Base-by-base conservation (phyloP, 768 basidiomycete species). In the Suillus fuscotomentosus region DNA sequence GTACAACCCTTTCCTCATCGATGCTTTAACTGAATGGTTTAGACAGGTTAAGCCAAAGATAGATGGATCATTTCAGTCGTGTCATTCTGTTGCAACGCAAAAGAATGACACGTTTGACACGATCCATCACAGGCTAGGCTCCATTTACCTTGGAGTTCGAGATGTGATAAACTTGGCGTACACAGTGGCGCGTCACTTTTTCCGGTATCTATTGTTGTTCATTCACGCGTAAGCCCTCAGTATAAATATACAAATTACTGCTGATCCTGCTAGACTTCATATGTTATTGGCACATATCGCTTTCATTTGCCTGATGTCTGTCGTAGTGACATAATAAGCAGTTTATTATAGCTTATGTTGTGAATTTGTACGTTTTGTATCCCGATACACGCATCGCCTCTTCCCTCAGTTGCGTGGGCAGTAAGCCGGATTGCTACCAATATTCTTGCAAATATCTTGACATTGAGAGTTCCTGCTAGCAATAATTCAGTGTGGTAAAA, bases 341-440 rank as follows among this genome's bases (percentile, higher is more conserved):
- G 62, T 63, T 60, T 60, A 41, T 57, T 36, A 63, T 63, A 39
- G 62, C 57, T 20, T 63, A 63, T 42, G 14, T 39, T 36, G 62
- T 63, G 17, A 63, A 63, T 60, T 9, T 63, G 62, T 63, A n/a
- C 27, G 62, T n/a, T 14, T 63, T 22, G 69, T 39, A 63, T 15
- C 10, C 6, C 8, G 14, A 24, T 38, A 10, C 38, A 27, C 20
- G 24, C 24, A n/a, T 22, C 39, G 10, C 39, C 34, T 59, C 39
- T 3, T 31, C n/a, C 24, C 34, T 41, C 42, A 24, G 27, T n/a
- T 36, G 15, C 14, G 14, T 34, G n/a, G 10, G 31, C 50, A 70
- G 69, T 64, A 41, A 64, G 66, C 48, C 63, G 31, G 56, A 48
- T 70, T 22, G 63, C 63, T 51, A 31, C 68, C 6, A 31, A 31